phyloP scores from a whole-genome alignment of 2,329 filamentous ascomycete genomes.

The Epichloe bromicola region DNA sequence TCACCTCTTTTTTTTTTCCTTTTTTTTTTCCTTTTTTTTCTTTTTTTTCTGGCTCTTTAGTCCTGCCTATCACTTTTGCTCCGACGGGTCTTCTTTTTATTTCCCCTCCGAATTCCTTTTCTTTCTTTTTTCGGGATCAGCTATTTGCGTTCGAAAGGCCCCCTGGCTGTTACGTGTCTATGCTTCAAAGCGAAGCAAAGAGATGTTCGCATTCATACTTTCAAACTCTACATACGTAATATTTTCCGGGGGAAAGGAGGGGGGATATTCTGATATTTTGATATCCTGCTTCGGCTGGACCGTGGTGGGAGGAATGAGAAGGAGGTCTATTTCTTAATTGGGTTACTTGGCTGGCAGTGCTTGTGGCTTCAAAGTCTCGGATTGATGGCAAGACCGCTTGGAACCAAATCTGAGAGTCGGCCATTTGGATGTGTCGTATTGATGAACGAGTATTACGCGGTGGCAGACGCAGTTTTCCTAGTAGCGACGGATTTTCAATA shows the following conservation, averaged over 20 bases:
- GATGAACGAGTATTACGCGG: conserved; percentile 2
- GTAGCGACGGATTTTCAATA: conserved; percentile 1
- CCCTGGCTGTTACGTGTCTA: background rate
- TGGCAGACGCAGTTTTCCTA: background rate
- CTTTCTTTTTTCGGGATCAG: background rate
- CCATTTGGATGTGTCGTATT: conserved; percentile 5
- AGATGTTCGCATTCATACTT: background rate
- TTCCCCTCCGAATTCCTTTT: background rate
- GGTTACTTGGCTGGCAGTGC: background rate
- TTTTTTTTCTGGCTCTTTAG: conserved; percentile 11
- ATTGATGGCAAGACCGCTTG: background rate
- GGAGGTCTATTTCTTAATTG: background rate
- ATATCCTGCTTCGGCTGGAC: conserved; percentile 22
- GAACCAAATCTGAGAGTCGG: background rate
- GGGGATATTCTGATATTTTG: background rate
- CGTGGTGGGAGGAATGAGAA: conserved; percentile 11
- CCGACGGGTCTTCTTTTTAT: background rate
- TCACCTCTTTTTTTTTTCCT: background rate
- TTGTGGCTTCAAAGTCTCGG: conserved; percentile 1
- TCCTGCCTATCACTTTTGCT: background rate
- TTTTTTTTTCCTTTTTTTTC: conserved; percentile 3
- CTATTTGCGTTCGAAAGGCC: background rate
- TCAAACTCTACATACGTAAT: conserved; percentile 11
- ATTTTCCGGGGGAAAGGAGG: conserved; percentile 1
- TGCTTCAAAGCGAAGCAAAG: conserved; percentile 3